Conservation (phyloP, 2,329 filamentous ascomycete genomes). For the Gremmenia infestans region DNA sequence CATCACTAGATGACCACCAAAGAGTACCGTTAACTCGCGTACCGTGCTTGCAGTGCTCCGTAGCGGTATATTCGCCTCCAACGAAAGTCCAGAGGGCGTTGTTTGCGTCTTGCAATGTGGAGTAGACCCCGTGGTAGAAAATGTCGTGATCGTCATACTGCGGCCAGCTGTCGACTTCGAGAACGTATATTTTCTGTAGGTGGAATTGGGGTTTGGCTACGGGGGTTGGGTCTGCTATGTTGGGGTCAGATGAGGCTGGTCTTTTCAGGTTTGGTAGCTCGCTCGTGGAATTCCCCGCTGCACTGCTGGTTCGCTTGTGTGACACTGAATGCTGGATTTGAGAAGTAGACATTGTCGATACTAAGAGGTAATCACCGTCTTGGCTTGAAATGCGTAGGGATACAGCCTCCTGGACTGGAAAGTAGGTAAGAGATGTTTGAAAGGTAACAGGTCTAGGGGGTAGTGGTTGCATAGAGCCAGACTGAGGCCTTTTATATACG, state of each 20-base stretch:
- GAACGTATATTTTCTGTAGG: neutral
- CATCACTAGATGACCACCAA: neutral
- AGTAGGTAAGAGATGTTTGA: neutral
- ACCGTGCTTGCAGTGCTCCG: neutral
- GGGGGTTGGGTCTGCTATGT: neutral
- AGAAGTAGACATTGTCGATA: neutral
- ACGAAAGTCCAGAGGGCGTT: neutral
- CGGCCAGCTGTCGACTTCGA: neutral
- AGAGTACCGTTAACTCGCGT: neutral
- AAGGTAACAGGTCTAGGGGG: neutral
- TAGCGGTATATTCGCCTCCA: neutral
- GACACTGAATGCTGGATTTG: neutral
- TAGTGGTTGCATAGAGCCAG: neutral
- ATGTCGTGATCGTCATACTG: neutral
- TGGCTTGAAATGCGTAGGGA: neutral
- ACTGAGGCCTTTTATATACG: neutral
- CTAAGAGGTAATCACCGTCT: neutral
- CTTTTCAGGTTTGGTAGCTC: neutral
- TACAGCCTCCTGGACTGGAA: neutral
- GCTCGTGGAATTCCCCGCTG: neutral
- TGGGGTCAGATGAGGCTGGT: neutral
- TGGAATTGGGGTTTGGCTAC: neutral
- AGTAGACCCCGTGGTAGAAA: neutral
- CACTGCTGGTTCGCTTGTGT: neutral
- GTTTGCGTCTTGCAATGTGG: neutral